Evolutionary conservation across 176 grass and related monocot genomes (phyloP), one percentile per base, ranked within the genome.

Genomic region (Aegilops umbellulata): DNA sequence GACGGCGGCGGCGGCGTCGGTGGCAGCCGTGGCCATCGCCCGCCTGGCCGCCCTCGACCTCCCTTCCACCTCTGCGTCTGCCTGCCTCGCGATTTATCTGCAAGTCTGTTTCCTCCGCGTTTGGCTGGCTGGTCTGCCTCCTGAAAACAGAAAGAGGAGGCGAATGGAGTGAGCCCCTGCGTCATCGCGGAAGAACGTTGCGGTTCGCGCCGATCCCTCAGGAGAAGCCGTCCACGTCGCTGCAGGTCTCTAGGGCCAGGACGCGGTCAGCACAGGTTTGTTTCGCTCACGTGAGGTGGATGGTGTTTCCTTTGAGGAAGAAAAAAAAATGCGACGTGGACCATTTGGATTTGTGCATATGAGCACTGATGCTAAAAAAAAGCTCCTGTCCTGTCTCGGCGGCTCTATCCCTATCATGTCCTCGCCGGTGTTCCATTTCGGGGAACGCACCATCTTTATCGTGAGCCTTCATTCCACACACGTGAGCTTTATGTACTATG

Each of bases 1-100:
- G 60, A 62, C 6, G 14, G 25, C 80, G 6, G 42, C 13, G 19
- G 32, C 80, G 3, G 41, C 65, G 17, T 64, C n/a, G 4, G 72
- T 74, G 16, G 85, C 69, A 15, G 89, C 81, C 89, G 84, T 88
- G 46, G 89, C 76, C 84, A n/a, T 53, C 17, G 35, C 16, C 24
- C 55, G 69, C 58, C 26, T 29, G 15, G 60, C 49, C 66, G 24
- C 66, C 53, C 46, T 55, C 42, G 65, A 24, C 80, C 65, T 26
- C 65, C 31, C 69, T 62, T 61, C 60, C 62, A 81, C 19, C 38
- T 84, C 58, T 24, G 26, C 82, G 1, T 46, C 42, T 14, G 42
- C 42, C 42, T 46, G 12, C 42, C 14, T 46, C 42, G 42, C 42
- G 11, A 20, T 36, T 25, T 15, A 16, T 19, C 9, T 27, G 42